Evolutionary conservation across 176 grass and related monocot species (phyloP), one percentile per base, ranked within the genome.

Genomic region (Puya raimondii): DNA sequence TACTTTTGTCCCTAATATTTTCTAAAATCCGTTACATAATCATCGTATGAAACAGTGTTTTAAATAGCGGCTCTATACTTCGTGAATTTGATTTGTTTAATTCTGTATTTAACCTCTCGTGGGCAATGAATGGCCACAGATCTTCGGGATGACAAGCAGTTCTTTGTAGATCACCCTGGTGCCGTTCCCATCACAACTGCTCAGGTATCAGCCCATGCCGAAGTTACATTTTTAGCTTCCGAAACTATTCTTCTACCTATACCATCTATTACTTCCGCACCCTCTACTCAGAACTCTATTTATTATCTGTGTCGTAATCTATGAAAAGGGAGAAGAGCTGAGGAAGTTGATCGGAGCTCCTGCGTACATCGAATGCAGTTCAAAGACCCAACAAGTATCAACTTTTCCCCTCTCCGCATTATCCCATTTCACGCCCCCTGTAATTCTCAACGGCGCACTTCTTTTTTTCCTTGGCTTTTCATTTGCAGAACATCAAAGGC

Each of bases 351-450:
- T 91, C 79, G 76, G 76, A 70, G 81, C 88, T 54, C 85, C 85
- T 68, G 86, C 86, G 70, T 91, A 91, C 76, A 85, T 91, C 15
- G 88, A 91, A 79, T 91, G 88, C 85, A 91, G 88, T 77, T 91
- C 88, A 23, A 91, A 91, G 82, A 91, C 88, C 53, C 88, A 91
- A 74, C 82, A 87, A 85, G 88, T 91, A 91, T 0, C 4, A 42
- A 42, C 33, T 42, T 42, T 42, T 42, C 4, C 4, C 33, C 0
- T 42, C 29, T 33, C 61, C 74, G 68, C 56, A 26, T 64, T 68
- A 68, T 74, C 23, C 71, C 68, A 71, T 66, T 25, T 29, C 23
- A 63, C 11, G 2, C 21, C 47, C 47, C 83, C 8, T 49, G 26
- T 15, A 14, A 69, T 67, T 23, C 71, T 80, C 33, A 26, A 91